Conservation (phyloP, 257 asterid species). For the Osmanthus fragrans region DNA sequence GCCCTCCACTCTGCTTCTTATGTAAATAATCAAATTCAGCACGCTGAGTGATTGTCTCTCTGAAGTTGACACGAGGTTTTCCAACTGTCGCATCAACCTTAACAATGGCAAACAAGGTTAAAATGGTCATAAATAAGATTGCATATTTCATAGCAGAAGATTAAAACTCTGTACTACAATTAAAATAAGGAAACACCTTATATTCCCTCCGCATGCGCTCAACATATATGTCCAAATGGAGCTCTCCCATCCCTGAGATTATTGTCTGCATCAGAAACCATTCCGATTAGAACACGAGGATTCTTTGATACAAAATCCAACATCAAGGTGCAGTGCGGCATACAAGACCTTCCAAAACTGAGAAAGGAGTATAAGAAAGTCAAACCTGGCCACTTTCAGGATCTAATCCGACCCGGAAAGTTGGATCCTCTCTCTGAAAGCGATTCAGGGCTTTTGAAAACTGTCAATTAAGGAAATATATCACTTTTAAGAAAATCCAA, state of each 20-base stretch:
- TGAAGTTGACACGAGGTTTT: conserved; percentile 97
- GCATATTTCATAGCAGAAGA: not conserved
- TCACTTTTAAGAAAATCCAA: conserved; percentile 13
- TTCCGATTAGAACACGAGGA: conserved; percentile 21
- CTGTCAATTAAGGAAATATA: conserved; percentile 47
- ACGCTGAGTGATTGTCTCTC: conserved; percentile 93
- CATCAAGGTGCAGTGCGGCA: not conserved
- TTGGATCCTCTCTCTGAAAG: conserved; percentile 96
- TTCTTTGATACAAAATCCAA: conserved; percentile 7
- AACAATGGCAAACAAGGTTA: conserved; percentile 28
- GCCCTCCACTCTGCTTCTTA: conserved; percentile 99
- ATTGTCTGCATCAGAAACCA: conserved; percentile 72
- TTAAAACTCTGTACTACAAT: conserved; percentile 11
- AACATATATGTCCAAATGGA: conserved; percentile 92
- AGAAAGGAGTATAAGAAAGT: conserved; percentile 15
- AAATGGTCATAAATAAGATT: conserved; percentile 18
- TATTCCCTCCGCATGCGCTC: conserved; percentile 98
- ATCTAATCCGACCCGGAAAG: conserved; percentile 95
- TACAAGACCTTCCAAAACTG: conserved; percentile 2
- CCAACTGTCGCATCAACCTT: conserved; percentile 97
- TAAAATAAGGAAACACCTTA: conserved; percentile 53
- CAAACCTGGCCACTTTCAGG: conserved; percentile 92
- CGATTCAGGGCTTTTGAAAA: conserved; percentile 98
- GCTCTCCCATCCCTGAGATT: conserved; percentile 99
- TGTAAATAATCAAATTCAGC: conserved; percentile 94